Base-by-base conservation (phyloP, 225 moss, liverwort and hornwort genomes). In the Lunularia cruciata region DNA sequence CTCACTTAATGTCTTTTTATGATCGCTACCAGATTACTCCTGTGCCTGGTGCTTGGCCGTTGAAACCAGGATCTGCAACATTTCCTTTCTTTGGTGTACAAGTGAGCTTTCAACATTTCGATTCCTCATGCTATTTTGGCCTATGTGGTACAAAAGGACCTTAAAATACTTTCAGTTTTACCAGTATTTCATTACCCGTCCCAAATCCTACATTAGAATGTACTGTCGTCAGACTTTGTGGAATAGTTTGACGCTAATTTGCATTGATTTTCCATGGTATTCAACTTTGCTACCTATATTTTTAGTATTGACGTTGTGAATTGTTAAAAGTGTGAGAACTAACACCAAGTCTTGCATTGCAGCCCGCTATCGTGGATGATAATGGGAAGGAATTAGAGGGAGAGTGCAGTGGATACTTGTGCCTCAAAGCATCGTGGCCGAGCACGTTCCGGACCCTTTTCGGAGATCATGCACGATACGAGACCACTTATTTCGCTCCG, bases 1-100 rank as follows among this genome's bases (percentile, higher is more conserved):
- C 49, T 56, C 55, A 47, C 23, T 33, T 38, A 9, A 23, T 8
- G 40, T 35, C 22, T 62, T 63, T 10, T 8, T 39, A 38, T n/a
- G 11, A 18, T 13, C 3, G 18, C 9, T 30, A 18, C 43, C 86
- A 94, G 94, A 90, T 96, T 42, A 92, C 96, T 31, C 96, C 96
- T 43, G 63, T 92, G 18, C 96, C 96, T 25, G 96, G 96, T 58
- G 96, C 89, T 64, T 96, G 88, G 86, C 74, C 83, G 48, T 84
- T 96, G 40, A 96, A 96, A 83, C 96, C 96, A 51, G 96, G 96
- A 75, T 96, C 96, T 60, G 96, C 96, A 35, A 96, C 96, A 46
- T 83, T 96, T 59, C 96, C 96, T 26, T 96, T 96, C 80, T 96
- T 96, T 63, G 96, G 96, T 60, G 90, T 92, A 77, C 95, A 94